Evolutionary conservation across 176 grass and related monocot genomes (phyloP).

Genomic region (Oropetium thomaeum): DNA sequence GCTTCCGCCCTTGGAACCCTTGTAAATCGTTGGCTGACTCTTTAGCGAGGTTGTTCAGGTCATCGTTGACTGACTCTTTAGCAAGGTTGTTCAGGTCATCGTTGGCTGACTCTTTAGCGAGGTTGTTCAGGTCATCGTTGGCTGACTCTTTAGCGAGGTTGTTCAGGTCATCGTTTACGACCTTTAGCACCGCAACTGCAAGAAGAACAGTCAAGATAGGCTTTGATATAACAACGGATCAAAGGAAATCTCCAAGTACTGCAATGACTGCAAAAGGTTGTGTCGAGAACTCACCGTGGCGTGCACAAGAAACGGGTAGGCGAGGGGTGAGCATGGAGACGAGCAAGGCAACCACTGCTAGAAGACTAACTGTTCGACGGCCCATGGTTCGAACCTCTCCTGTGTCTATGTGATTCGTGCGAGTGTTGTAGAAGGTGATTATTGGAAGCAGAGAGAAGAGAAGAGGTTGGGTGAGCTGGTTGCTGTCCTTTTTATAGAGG

Average conservation of each 20-base stretch:
- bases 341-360: conserved; percentile 1
- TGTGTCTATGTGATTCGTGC: background rate
- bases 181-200: conserved; percentile 28
- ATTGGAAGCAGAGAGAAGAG: too few relatives aligned
- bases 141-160: too few relatives aligned
- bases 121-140: too few relatives aligned
- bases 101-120: too few relatives aligned
- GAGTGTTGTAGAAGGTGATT: background rate
- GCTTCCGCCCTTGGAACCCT: conserved; percentile 11
- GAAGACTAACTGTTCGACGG: background rate
- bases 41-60: background rate
- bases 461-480: background rate
- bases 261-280: background rate
- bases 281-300: conserved; percentile 37
- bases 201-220: background rate
- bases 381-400: background rate
- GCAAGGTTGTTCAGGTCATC: too few relatives aligned
- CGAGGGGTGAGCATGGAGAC: conserved; percentile 12
- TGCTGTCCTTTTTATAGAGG: conserved; percentile 30
- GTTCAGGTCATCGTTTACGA: background rate
- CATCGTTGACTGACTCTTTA: too few relatives aligned
- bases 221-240: background rate
- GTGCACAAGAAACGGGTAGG: conserved; percentile 15
- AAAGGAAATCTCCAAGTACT: background rate
- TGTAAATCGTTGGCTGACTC: background rate